phyloP scores from a whole-genome alignment of 805 yeast species.

The Candida multigemmis region DNA sequence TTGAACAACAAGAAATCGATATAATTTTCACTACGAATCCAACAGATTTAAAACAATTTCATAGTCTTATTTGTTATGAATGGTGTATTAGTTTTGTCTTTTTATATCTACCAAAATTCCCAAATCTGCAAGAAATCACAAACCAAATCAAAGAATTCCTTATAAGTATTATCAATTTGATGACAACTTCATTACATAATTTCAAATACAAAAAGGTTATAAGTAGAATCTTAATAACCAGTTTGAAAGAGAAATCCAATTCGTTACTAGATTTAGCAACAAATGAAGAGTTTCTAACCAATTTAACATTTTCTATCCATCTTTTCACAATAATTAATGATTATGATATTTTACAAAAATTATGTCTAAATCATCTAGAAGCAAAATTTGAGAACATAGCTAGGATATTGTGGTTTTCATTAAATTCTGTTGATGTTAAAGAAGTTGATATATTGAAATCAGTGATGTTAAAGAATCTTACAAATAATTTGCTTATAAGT shows the following conservation, averaged over 20 bases:
- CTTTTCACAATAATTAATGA: constrained; percentile 25
- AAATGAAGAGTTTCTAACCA: background rate
- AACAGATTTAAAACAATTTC: too few relatives aligned
- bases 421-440: too few relatives aligned
- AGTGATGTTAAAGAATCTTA: constrained; percentile 15
- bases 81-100: constrained; percentile 21
- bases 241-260: too few relatives aligned
- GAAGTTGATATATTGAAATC: constrained; percentile 15
- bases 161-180: constrained; percentile 20
- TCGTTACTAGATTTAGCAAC: background rate
- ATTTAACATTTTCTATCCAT: too few relatives aligned
- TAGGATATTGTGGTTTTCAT: constrained; percentile 19
- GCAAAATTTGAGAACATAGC: constrained; percentile 18
- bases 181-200: constrained; percentile 18
- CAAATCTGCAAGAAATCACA: constrained; percentile 6
- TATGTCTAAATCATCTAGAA: constrained; percentile 13
- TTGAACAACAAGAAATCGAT: constrained; percentile 6
- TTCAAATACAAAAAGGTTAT: constrained; percentile 11
- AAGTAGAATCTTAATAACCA: constrained; percentile 1
- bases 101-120: constrained; percentile 12
- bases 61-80: constrained; percentile 14
- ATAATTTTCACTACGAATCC: constrained; percentile 1
- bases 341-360: constrained; percentile 19
- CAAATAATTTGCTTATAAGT: constrained; percentile 16
- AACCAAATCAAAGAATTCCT: constrained; percentile 22